Conservation (phyloP, 805 yeast genomes). For the Pichia sporocuriosa region DNA sequence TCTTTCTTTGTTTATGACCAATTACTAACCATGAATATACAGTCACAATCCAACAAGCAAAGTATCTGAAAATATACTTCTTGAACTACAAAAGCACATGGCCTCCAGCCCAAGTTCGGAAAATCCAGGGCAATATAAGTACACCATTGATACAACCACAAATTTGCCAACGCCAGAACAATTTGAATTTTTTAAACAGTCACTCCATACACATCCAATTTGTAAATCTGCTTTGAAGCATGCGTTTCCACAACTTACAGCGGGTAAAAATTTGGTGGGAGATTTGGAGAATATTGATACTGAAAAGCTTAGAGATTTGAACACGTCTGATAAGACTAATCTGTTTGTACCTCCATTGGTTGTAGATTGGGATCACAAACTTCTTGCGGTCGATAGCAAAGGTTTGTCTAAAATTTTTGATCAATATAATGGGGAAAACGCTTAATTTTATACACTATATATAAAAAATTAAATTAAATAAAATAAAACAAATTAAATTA, state of each 20-base stretch:
- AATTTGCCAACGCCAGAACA: slow-evolving; percentile 29
- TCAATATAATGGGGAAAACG: slow-evolving; percentile 25
- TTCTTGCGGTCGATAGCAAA: slow-evolving; percentile 44
- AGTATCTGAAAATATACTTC: slow-evolving; percentile 15
- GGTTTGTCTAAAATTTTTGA: slow-evolving; percentile 39
- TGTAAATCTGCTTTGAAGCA: slow-evolving; percentile 24
- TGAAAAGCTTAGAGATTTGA: slow-evolving; percentile 6
- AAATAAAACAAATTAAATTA: too few species aligned
- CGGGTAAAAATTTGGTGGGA: slow-evolving; percentile 11
- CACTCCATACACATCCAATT: slow-evolving; percentile 24
- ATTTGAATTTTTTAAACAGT: slow-evolving; percentile 23
- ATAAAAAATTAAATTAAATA: too few species aligned
- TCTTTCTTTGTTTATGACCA: neutral
- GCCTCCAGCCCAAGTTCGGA: neutral
- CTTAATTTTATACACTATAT: neutral
- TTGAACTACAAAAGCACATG: slow-evolving; percentile 11
- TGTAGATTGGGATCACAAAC: slow-evolving; percentile 57
- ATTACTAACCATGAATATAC: slow-evolving; percentile 8
- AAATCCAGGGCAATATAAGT: slow-evolving; percentile 15
- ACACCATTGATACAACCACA: slow-evolving; percentile 20
- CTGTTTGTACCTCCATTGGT: slow-evolving; percentile 39
- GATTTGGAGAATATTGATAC: slow-evolving; percentile 15
- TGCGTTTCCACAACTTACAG: slow-evolving; percentile 26
- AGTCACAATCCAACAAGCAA: slow-evolving; percentile 23
- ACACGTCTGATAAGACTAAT: neutral